Evolutionary conservation across 2,329 filamentous ascomycete genomes (phyloP).

Genomic region (Sporothrix humicola): DNA sequence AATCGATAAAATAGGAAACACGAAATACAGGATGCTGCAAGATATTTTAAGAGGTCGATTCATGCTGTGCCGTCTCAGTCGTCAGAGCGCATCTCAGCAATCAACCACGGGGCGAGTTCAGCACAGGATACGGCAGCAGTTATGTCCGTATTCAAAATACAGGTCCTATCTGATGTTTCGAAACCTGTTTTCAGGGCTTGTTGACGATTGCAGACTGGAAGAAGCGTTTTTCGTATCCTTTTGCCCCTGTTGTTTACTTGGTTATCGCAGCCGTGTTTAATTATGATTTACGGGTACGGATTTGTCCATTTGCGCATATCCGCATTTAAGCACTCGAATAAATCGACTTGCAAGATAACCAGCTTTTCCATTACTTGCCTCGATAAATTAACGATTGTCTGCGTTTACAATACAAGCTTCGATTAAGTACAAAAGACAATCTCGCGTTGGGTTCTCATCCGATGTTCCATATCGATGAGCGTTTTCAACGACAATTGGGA

Average conservation of each 20-base stretch:
- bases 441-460: too few relatives aligned
- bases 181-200: slow-evolving; percentile 10
- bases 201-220: neutral
- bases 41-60: neutral
- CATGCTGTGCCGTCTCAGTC: slow-evolving; percentile 7
- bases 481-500: slow-evolving; percentile 16
- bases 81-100: neutral
- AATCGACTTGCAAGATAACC: neutral
- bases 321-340: slow-evolving; percentile 12
- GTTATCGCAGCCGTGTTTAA: slow-evolving; percentile 9
- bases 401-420: too few relatives aligned
- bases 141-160: neutral
- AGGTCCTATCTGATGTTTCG: neutral
- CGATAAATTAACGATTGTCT: too few relatives aligned
- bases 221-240: neutral
- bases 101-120: neutral
- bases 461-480: neutral
- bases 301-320: slow-evolving; percentile 18
- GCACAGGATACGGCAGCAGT: neutral
- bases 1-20: slow-evolving; percentile 5
- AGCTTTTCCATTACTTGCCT: too few relatives aligned
- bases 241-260: slow-evolving; percentile 18
- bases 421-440: too few relatives aligned
- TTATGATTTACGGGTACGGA: slow-evolving; percentile 13
- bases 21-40: neutral